These are phyloP conservation scores for Mucor circinelloides DNA, from an alignment of 371 early-diverging fungal species.

Conservation along the genomic window DNA sequence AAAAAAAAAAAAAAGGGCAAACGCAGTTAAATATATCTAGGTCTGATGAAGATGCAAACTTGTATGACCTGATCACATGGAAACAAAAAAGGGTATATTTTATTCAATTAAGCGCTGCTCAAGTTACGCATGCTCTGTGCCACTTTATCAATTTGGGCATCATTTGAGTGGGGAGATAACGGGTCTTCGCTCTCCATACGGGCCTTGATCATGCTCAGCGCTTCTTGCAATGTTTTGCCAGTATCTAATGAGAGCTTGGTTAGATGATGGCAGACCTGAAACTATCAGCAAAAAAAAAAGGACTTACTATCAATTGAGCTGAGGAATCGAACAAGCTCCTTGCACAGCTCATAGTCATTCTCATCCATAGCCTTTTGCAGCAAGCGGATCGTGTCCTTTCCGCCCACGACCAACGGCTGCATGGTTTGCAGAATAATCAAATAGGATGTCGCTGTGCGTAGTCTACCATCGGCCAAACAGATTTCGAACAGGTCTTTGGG, in stretches of 20 bases:
- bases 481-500: conserved; percentile 77
- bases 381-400: conserved; percentile 70
- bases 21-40: neutral
- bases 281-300: neutral
- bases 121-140: conserved; percentile 36
- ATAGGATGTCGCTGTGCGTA: conserved; percentile 85
- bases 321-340: conserved; percentile 82
- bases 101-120: conserved; percentile 7
- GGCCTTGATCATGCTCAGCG: conserved; percentile 39
- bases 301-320: conserved; percentile 76
- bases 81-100: conserved; percentile 12
- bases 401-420: conserved; percentile 70
- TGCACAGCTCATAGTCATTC: conserved; percentile 80
- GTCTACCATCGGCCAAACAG: conserved; percentile 68
- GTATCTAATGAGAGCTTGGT: conserved; percentile 25
- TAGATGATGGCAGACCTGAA: neutral
- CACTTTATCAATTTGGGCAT: conserved; percentile 39
- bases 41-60: neutral
- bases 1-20: neutral
- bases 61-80: conserved; percentile 5
- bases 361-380: conserved; percentile 75
- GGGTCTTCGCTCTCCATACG: conserved; percentile 31
- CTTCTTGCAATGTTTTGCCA: conserved; percentile 44
- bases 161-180: conserved; percentile 24
- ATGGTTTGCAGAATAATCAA: conserved; percentile 85